phyloP scores from a whole-genome alignment of 495 filamentous ascomycete genomes.

The Trichoderma gamsii region DNA sequence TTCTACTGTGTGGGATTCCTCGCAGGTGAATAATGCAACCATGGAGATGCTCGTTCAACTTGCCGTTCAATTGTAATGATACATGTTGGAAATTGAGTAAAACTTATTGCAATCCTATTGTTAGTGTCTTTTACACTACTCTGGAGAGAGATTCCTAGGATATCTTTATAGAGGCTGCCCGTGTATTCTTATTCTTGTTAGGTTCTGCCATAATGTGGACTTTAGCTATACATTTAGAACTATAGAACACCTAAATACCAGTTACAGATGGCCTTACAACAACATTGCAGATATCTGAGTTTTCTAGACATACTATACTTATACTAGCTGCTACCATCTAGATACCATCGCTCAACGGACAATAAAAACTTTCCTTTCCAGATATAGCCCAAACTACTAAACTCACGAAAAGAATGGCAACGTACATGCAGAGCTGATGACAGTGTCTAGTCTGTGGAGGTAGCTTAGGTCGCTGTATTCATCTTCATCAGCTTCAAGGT shows the following conservation, averaged over 20 bases:
- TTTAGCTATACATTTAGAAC: not conserved
- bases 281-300: not conserved
- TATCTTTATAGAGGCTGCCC: not conserved
- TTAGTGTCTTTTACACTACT: not conserved
- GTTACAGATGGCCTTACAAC: not conserved
- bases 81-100: not conserved
- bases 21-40: not conserved
- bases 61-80: not conserved
- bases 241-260: not conserved
- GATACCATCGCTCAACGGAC: not conserved
- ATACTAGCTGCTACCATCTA: not conserved
- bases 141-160: not conserved
- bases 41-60: not conserved
- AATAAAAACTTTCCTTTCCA: not conserved
- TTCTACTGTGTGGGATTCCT: not conserved
- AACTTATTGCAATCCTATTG: not conserved
- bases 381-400: not conserved
- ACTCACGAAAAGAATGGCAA: not conserved
- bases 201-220: not conserved
- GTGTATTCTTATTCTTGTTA: not conserved
- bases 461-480: not conserved
- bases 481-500: not conserved
- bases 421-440: not conserved
- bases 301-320: not conserved
- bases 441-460: not conserved